phyloP scores from a whole-genome alignment of 2,329 filamentous ascomycete genomes.

The Hymenoscyphus scutula region DNA sequence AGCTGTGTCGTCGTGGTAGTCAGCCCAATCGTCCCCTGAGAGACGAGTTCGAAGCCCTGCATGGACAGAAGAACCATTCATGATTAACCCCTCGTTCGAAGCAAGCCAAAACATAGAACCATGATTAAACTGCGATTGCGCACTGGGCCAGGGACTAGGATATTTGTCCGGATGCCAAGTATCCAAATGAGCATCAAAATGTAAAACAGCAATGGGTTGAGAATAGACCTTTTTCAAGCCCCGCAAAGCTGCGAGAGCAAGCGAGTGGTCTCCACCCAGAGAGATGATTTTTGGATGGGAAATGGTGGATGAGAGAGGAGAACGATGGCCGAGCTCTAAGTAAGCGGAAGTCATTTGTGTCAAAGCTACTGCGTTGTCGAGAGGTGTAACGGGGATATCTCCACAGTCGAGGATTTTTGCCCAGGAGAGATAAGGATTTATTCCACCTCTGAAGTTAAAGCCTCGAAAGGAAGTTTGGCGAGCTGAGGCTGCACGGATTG shows the following conservation, averaged over 20 bases:
- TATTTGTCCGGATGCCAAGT: constrained; percentile 58
- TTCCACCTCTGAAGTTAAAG: constrained; percentile 76
- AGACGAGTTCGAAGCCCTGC: constrained; percentile 79
- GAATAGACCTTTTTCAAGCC: constrained; percentile 62
- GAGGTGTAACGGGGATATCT: constrained; percentile 82
- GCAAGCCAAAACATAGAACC: constrained; percentile 92
- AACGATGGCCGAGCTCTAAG: constrained; percentile 30
- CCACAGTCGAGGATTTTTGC: constrained; percentile 83
- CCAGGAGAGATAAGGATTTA: constrained; percentile 83
- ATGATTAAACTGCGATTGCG: constrained; percentile 77
- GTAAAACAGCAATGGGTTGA: constrained; percentile 64
- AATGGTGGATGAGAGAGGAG: constrained; percentile 26
- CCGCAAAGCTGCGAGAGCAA: constrained; percentile 67
- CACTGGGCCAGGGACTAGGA: constrained; percentile 69
- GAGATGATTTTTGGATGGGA: constrained; percentile 51
- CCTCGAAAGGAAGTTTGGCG: constrained; percentile 77
- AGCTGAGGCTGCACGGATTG: constrained; percentile 79
- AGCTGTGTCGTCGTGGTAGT: constrained; percentile 68
- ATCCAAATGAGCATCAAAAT: constrained; percentile 60
- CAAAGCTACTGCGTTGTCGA: constrained; percentile 80
- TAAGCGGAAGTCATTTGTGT: constrained; percentile 66
- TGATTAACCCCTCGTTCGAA: constrained; percentile 73
- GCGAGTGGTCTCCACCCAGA: constrained; percentile 70
- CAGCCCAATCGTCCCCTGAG: constrained; percentile 60
- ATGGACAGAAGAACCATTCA: constrained; percentile 73